Percentiles rank a stretch among this genome's conserved stretches.
phyloP scores from a whole-genome alignment of 306 rosid species.

The Gastrolobium bilobum region DNA sequence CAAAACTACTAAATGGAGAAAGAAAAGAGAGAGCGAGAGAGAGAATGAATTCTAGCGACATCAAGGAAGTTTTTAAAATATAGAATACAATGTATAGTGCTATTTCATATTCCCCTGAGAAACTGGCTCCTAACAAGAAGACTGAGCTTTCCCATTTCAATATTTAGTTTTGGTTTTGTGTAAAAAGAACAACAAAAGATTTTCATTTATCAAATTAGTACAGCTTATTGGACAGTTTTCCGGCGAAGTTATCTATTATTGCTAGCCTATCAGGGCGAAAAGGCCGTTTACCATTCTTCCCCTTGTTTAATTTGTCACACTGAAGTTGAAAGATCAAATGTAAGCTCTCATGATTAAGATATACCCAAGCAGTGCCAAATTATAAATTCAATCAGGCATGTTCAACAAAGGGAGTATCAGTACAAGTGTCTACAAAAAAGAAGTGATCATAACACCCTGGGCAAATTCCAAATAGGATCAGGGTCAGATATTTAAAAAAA shows the following conservation, averaged over 20 bases:
- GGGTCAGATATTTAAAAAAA: conserved; percentile 12
- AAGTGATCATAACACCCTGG: neutral
- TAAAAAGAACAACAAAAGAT: neutral
- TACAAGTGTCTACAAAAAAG: neutral
- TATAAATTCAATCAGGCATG: neutral
- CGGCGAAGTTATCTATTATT: neutral
- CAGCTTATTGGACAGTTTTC: conserved; percentile 21
- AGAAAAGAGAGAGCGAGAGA: neutral
- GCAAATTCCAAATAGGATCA: neutral
- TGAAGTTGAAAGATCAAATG: neutral
- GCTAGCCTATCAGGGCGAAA: neutral
- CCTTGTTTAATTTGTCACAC: neutral
- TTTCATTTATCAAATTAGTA: neutral
- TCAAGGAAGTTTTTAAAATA: neutral
- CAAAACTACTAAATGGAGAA: neutral
- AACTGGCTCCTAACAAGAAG: neutral
- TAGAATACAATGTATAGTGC: neutral
- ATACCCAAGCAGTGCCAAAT: neutral
- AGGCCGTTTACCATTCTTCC: neutral
- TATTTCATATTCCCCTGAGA: conserved; percentile 34
- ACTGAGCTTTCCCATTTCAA: conserved; percentile 5
- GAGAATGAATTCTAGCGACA: neutral
- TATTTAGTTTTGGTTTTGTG: neutral
- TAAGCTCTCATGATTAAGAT: neutral
- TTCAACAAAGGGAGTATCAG: neutral